Evolutionary conservation across 805 yeast genomes (phyloP).

Genomic region (Ogataea angusta): DNA sequence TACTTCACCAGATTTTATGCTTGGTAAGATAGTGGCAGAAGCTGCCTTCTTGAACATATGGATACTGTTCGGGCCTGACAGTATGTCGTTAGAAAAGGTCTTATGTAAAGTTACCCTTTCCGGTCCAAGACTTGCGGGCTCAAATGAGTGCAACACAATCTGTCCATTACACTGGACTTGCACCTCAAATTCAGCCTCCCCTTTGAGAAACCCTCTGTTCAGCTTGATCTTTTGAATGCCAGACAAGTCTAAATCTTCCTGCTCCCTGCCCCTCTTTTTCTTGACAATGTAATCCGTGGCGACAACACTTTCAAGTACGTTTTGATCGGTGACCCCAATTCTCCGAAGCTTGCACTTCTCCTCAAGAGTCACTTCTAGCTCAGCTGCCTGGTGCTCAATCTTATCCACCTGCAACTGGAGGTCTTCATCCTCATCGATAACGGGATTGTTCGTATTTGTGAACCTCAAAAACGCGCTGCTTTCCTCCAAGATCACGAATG

Average conservation of each 20-base stretch:
- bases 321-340: background rate
- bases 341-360: background rate
- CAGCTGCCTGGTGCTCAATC: background rate
- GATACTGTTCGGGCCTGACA: no score
- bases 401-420: background rate
- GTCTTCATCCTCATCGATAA: background rate
- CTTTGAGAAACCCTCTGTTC: background rate
- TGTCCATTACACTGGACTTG: no score
- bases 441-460: background rate
- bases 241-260: background rate
- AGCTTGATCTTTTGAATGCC: background rate
- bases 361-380: background rate
- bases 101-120: no score
- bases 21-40: no score
- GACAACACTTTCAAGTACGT: background rate
- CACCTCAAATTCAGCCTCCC: background rate
- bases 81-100: no score
- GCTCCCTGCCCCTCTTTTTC: background rate
- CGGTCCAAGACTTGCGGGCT: no score
- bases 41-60: no score
- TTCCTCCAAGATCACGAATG: background rate
- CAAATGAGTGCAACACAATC: no score
- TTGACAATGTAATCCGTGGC: background rate
- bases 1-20: no score
- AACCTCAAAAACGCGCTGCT: background rate